Evolutionary conservation across 441 rosid genomes (phyloP).

Genomic region (Gossypium aridum): DNA sequence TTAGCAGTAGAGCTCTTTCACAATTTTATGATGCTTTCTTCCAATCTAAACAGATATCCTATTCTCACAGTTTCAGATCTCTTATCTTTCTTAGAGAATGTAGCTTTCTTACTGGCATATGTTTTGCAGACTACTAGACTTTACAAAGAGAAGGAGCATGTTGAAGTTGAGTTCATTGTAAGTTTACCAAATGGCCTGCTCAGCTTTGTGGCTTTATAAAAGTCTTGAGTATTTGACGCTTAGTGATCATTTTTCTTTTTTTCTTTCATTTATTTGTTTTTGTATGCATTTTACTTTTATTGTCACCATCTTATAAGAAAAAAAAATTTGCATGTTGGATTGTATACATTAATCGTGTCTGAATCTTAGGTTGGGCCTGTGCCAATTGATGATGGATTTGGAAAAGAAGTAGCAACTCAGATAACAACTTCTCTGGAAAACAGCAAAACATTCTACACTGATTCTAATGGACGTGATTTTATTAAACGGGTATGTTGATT

Average conservation of each 20-base stretch:
- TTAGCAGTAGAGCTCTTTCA: background rate
- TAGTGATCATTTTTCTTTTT: background rate
- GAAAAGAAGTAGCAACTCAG: constrained; percentile 87
- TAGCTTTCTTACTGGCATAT: constrained; percentile 4
- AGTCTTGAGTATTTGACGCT: background rate
- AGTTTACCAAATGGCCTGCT: constrained; percentile 30
- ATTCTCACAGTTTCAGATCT: background rate
- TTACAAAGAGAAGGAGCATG: constrained; percentile 87
- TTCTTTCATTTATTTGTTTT: constrained; percentile 1
- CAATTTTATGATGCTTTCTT: background rate
- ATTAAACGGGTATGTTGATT: constrained; percentile 67
- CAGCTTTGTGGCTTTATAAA: background rate
- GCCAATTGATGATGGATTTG: constrained; percentile 75
- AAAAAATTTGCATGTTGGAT: background rate
- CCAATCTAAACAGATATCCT: background rate
- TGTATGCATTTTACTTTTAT: constrained; percentile 3
- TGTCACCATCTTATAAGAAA: background rate
- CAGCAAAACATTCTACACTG: constrained; percentile 86
- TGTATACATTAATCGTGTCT: constrained; percentile 12
- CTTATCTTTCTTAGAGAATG: background rate
- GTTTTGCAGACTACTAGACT: constrained; percentile 66
- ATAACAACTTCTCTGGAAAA: constrained; percentile 61
- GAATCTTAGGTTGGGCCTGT: constrained; percentile 73
- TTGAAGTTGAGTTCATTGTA: constrained; percentile 94
- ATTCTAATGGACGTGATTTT: constrained; percentile 96